These are phyloP conservation scores for Telfairia occidentalis DNA, from an alignment of 331 rosid genomes.

Conservation along the genomic window DNA sequence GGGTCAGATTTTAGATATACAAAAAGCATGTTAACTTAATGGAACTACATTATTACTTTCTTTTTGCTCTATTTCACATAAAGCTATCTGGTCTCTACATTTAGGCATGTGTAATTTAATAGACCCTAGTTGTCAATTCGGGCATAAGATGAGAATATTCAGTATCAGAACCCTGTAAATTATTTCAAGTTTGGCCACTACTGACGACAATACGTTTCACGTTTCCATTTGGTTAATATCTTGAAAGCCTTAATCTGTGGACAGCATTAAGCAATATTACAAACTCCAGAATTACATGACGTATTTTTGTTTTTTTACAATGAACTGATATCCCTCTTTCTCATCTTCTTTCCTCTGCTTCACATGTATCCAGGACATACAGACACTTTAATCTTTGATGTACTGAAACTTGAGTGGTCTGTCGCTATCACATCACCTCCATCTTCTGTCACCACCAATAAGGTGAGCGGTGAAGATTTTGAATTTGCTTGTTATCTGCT, in stretches of 20 bases:
- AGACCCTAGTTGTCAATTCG: neutral
- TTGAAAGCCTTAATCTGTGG: neutral
- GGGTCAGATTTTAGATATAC: conserved; percentile 1
- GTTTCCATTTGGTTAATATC: neutral
- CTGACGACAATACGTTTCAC: neutral
- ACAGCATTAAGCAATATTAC: neutral
- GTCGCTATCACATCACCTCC: conserved; percentile 47
- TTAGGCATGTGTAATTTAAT: neutral
- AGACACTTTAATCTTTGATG: conserved; percentile 82
- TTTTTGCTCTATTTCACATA: neutral
- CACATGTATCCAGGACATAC: conserved; percentile 44
- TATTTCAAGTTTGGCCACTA: neutral
- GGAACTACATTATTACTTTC: neutral
- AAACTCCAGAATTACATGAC: neutral
- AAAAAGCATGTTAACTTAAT: conserved; percentile 4
- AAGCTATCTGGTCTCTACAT: neutral
- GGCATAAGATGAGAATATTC: neutral
- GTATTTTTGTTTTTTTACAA: neutral
- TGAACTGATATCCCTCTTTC: neutral
- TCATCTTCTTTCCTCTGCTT: neutral
- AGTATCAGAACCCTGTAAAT: neutral
- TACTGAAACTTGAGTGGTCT: conserved; percentile 70
- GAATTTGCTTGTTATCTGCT: neutral
- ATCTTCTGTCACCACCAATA: conserved; percentile 70
- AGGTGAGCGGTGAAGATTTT: conserved; percentile 33